Percentiles rank a stretch among this genome's conserved stretches.
phyloP scores from a whole-genome alignment of 192 early-diverging fungal genomes.

The Entomortierella lignicola region DNA sequence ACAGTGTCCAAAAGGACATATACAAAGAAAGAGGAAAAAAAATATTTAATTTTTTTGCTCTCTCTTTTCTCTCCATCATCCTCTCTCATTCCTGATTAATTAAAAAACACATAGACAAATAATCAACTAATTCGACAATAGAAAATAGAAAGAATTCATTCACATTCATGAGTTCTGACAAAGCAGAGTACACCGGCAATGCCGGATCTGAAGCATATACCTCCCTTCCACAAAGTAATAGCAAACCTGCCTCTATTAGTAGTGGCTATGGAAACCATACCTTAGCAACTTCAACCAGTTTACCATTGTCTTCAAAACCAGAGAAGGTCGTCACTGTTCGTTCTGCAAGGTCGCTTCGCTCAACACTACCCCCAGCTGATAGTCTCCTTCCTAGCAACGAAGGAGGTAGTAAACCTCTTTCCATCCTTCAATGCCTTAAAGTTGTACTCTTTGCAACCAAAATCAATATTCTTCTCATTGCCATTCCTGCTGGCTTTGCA shows the following conservation, averaged over 20 bases:
- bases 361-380: slow-evolving; percentile 6
- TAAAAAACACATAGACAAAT: no score
- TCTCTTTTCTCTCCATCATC: no score
- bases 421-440: slow-evolving; percentile 25
- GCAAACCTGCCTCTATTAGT: slow-evolving; percentile 9
- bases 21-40: no score
- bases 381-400: slow-evolving; percentile 8
- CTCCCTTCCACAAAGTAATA: neutral
- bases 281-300: neutral
- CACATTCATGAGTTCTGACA: no score
- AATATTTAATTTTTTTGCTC: no score
- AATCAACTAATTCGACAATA: no score
- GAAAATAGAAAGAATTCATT: no score
- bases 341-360: slow-evolving; percentile 30
- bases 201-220: no score
- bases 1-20: no score
- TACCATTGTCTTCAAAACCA: slow-evolving; percentile 6
- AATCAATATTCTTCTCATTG: slow-evolving; percentile 78
- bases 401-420: neutral
- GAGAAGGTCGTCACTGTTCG: slow-evolving; percentile 32
- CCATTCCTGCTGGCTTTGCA: slow-evolving; percentile 84
- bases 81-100: no score
- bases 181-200: no score
- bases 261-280: neutral
- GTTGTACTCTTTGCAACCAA: slow-evolving; percentile 60